Evolutionary conservation across 192 early-diverging fungal species (phyloP).

Genomic region (Umbelopsis isabellina): DNA sequence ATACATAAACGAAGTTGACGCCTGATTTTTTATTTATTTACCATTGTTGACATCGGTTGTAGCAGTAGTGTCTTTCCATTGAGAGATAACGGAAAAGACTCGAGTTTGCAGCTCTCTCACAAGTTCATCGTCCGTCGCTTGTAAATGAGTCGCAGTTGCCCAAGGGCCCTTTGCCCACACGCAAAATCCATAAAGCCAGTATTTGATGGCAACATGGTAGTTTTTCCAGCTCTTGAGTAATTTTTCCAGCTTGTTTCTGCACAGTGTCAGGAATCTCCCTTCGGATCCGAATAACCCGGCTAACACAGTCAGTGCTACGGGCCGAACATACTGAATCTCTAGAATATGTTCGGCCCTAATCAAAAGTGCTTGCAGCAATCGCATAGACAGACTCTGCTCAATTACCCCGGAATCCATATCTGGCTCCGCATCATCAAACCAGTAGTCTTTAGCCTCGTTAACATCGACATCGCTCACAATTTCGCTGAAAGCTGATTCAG

Average conservation of each 20-base stretch:
- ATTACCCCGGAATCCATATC: background rate
- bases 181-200: slow-evolving; percentile 7
- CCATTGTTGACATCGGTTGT: background rate
- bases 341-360: slow-evolving; percentile 10
- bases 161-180: slow-evolving; percentile 14
- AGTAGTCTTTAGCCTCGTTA: background rate
- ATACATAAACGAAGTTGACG: background rate
- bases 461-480: background rate
- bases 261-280: background rate
- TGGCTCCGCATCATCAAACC: background rate
- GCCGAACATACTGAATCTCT: slow-evolving; percentile 8
- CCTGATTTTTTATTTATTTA: background rate
- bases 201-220: slow-evolving; percentile 17
- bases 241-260: background rate
- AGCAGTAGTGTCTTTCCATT: background rate
- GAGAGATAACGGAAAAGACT: background rate
- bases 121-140: background rate
- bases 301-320: background rate
- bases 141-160: background rate
- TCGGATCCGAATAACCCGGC: slow-evolving; percentile 9
- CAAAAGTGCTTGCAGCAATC: slow-evolving; percentile 1
- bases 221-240: background rate
- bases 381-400: background rate
- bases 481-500: background rate
- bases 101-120: background rate